A percentile compares a stretch with the other conserved stretches of the same genome.
phyloP scores from a whole-genome alignment of 2,329 filamentous ascomycete genomes.

The Aschersonia sp. region DNA sequence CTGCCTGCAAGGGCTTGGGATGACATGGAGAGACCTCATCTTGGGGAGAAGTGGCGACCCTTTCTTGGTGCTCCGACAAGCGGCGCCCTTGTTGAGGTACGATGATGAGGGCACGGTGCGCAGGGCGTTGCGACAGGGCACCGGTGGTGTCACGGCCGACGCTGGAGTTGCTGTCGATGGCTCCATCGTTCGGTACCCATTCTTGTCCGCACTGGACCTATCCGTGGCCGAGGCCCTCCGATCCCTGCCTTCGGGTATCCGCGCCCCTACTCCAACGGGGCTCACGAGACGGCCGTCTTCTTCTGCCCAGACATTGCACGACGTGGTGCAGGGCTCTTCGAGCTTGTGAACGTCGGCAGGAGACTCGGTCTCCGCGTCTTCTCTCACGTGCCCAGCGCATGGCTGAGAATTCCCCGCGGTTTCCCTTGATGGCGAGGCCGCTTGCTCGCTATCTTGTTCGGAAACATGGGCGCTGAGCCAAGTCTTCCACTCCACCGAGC shows the following conservation, averaged over 20 bases:
- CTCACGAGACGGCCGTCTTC: neutral
- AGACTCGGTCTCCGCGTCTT: slow-evolving; percentile 33
- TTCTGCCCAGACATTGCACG: neutral
- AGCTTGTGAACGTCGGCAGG: slow-evolving; percentile 6
- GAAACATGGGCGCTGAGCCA: slow-evolving; percentile 38
- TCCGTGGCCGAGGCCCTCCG: neutral
- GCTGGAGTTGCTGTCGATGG: neutral
- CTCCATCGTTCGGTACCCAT: neutral
- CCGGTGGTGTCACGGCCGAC: neutral
- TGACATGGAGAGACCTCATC: slow-evolving; percentile 13
- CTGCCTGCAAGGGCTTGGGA: slow-evolving; percentile 1
- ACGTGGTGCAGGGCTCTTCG: neutral
- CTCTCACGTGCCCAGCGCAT: slow-evolving; percentile 27
- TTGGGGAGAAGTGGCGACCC: slow-evolving; percentile 5
- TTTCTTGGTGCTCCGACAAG: neutral
- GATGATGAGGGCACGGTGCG: neutral
- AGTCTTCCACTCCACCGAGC: slow-evolving; percentile 39
- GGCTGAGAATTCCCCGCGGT: slow-evolving; percentile 1
- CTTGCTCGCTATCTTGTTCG: slow-evolving; percentile 20
- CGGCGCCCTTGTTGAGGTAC: neutral
- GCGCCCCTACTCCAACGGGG: neutral
- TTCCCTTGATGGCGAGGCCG: neutral
- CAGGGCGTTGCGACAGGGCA: slow-evolving; percentile 1
- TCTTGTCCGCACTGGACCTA: neutral
- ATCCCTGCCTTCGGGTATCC: neutral